A percentile compares a stretch with the other conserved stretches of the same genome.
Conservation (phyloP, 1,284 basidiomycete genomes). For the Trichosporon asahii region DNA sequence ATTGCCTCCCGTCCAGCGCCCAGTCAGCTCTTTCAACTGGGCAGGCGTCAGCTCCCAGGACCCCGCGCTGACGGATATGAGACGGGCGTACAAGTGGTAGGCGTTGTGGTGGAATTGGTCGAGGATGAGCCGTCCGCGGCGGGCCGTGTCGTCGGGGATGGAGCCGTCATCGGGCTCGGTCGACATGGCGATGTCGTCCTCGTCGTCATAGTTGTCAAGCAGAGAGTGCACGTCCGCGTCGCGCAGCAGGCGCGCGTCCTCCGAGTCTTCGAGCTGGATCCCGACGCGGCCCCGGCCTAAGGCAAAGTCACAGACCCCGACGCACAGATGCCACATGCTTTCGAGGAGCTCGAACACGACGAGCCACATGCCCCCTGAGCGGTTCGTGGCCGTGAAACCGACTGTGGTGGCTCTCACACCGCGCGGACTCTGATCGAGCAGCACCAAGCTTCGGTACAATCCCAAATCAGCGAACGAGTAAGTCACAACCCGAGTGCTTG, state of each 20-base stretch:
- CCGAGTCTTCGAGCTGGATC: conserved; percentile 32
- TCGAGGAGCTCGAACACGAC: conserved; percentile 41
- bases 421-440: conserved; percentile 34
- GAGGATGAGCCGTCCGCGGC: conserved; percentile 38
- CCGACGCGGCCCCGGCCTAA: conserved; percentile 34
- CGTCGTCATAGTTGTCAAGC: conserved; percentile 18
- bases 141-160: conserved; percentile 28
- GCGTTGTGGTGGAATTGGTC: conserved; percentile 45
- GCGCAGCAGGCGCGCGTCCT: conserved; percentile 34
- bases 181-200: conserved; percentile 9
- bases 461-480: conserved; percentile 43
- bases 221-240: conserved; percentile 22
- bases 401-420: conserved; percentile 28
- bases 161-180: background rate
- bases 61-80: conserved; percentile 23
- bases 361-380: conserved; percentile 38
- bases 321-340: conserved; percentile 39
- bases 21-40: conserved; percentile 18
- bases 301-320: conserved; percentile 48
- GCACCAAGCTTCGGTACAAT: conserved; percentile 41
- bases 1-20: conserved; percentile 10
- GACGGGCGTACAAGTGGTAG: conserved; percentile 37
- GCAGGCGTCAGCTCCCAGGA: conserved; percentile 24
- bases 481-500: conserved; percentile 18
- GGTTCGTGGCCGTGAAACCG: conserved; percentile 20